Percentiles rank a stretch among this genome's conserved stretches.
Evolutionary conservation across 306 rosid genomes (phyloP).

Genomic region (Acacia melanoxylon): DNA sequence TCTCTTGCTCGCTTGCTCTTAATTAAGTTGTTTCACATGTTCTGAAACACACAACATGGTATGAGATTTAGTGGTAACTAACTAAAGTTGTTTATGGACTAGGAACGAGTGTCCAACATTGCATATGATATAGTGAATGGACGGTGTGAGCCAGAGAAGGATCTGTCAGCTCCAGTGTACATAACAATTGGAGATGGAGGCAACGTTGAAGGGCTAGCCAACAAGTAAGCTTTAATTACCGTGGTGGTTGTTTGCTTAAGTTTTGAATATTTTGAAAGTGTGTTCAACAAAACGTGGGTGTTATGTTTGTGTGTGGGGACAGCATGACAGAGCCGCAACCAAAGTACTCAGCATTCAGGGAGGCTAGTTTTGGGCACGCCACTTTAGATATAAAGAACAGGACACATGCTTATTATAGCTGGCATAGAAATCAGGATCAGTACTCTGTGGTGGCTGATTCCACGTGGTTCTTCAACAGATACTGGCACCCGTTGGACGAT

Average conservation of each 20-base stretch:
- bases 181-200: slow-evolving; percentile 95
- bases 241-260: neutral
- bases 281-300: neutral
- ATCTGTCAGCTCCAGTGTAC: slow-evolving; percentile 83
- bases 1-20: neutral
- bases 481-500: slow-evolving; percentile 64
- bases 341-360: slow-evolving; percentile 72
- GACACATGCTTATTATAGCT: slow-evolving; percentile 75
- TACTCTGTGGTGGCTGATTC: slow-evolving; percentile 70
- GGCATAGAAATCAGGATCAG: slow-evolving; percentile 87
- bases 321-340: slow-evolving; percentile 93
- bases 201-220: slow-evolving; percentile 79
- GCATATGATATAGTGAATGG: slow-evolving; percentile 74
- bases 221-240: slow-evolving; percentile 50
- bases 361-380: slow-evolving; percentile 91
- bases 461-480: slow-evolving; percentile 69
- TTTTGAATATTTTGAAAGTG: neutral
- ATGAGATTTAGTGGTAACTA: neutral
- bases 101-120: slow-evolving; percentile 85
- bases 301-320: slow-evolving; percentile 7
- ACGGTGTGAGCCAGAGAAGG: slow-evolving; percentile 58
- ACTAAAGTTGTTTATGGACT: slow-evolving; percentile 6
- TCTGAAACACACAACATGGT: neutral
- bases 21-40: too few species aligned
- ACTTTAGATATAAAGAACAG: slow-evolving; percentile 74